Evolutionary conservation across 495 filamentous ascomycete species (phyloP), one percentile per base, ranked within the genome.

Genomic region (Trichoderma asperelloides): DNA sequence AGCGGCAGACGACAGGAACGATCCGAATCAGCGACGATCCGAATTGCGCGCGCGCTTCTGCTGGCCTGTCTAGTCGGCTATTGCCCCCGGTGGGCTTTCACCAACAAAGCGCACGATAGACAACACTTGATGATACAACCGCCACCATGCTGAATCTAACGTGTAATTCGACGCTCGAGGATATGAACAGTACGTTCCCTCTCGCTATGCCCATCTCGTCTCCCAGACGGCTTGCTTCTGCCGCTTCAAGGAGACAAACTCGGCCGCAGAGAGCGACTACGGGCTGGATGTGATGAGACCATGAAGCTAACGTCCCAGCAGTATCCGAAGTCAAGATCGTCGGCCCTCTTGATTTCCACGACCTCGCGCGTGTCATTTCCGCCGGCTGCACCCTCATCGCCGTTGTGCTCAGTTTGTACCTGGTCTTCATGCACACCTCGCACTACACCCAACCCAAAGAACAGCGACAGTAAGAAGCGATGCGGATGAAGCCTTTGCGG

Each of bases 401-500:
- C 30, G 77, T 83, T 33, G 43, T 83, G 64, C 74, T 87, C 21
- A 85, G 86, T 43, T 75, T 86, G 60, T 87, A 80, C 72, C 76
- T 96, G 64, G 91, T 96, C 70, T 84, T 86, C 78, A 81, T 81
- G 71, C 92, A 96, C 84, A 89, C 90, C 25, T 84, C 82, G 9
- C 90, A 96, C 77, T 96, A 96, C 78, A 88, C 89, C 65, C 89
- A 89, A 73, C 91, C 91, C 18, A 80, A 82, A 68, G 89, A 96
- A 76, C 92, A 96, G 72, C 88, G 86, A 76, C 92, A 96, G 85
- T 85, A 76, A 64, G 81, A 18, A 51, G 13, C 15, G 15, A 15
- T 15, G 1, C 13, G 16, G 1, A 47, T 16, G 13, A 3, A 3
- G 5, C 18, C 43, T 47, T 47, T 47, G 43, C 13, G 15, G 43